These are phyloP conservation scores for Phytophthora kernoviae DNA, from an alignment of 352 stramenopile genomes.

Conservation along the genomic window DNA sequence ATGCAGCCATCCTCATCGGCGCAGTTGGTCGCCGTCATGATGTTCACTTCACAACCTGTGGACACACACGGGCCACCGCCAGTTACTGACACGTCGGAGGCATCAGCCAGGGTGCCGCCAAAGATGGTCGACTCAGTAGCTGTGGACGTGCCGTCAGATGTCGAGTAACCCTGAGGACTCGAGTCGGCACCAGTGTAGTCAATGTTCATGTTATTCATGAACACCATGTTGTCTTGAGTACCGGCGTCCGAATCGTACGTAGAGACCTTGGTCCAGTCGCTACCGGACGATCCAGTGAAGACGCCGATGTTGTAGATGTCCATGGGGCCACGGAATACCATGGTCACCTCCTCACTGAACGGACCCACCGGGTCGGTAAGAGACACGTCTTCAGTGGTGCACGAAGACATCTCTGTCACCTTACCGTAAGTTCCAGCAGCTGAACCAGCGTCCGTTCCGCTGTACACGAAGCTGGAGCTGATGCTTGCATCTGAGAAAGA, in stretches of 20 bases:
- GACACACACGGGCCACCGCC: constrained; percentile 56
- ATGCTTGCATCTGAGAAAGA: constrained; percentile 49
- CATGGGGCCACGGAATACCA: constrained; percentile 66
- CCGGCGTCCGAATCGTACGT: constrained; percentile 38
- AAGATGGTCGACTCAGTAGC: constrained; percentile 47
- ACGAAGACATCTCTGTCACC: constrained; percentile 41
- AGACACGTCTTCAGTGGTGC: constrained; percentile 38
- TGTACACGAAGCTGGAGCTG: constrained; percentile 57
- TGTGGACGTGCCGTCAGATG: constrained; percentile 32
- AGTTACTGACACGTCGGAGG: constrained; percentile 42
- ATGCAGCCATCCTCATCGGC: constrained; percentile 46
- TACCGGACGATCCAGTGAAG: constrained; percentile 32
- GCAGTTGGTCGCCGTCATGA: constrained; percentile 70
- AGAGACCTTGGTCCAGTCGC: constrained; percentile 52
- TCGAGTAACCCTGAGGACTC: constrained; percentile 55
- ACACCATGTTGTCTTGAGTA: constrained; percentile 53
- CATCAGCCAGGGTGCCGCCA: constrained; percentile 50
- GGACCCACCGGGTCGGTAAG: constrained; percentile 46
- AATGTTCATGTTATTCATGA: constrained; percentile 71
- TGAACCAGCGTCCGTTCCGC: constrained; percentile 40
- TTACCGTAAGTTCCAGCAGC: constrained; percentile 48
- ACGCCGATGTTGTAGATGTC: constrained; percentile 68
- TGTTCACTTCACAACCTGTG: constrained; percentile 78
- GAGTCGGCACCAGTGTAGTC: constrained; percentile 50
- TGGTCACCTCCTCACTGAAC: constrained; percentile 56